phyloP scores from a whole-genome alignment of 208 protist genomes.

The Acanthamoeba sp. region DNA sequence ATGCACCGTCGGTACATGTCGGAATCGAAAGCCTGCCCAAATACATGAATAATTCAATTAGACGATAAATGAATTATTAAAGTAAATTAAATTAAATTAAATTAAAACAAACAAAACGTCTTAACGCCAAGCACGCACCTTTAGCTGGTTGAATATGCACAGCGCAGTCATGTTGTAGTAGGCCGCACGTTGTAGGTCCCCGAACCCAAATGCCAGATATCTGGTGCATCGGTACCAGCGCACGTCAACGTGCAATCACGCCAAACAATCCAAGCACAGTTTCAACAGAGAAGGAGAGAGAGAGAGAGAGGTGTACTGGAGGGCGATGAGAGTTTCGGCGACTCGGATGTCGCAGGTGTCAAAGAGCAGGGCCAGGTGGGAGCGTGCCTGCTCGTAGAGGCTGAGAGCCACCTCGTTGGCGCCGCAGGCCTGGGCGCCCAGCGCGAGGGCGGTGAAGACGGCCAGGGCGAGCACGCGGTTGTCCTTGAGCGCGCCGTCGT shows the following conservation, averaged over 20 bases:
- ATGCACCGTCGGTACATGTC: slow-evolving; percentile 47
- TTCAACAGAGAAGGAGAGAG: background rate
- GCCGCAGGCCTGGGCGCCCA: slow-evolving; percentile 22
- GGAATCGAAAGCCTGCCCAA: background rate
- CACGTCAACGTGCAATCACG: no score
- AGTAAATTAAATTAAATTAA: no score
- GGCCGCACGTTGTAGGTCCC: background rate
- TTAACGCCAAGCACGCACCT: background rate
- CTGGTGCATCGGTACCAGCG: background rate
- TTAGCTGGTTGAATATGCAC: background rate
- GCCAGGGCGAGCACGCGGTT: slow-evolving; percentile 14
- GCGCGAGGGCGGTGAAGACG: slow-evolving; percentile 16
- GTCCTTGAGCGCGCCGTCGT: slow-evolving; percentile 21
- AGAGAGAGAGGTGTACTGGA: background rate
- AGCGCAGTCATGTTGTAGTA: slow-evolving; percentile 47
- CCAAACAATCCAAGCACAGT: background rate
- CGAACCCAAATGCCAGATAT: slow-evolving; percentile 37
- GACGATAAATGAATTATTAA: background rate
- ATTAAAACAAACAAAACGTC: background rate
- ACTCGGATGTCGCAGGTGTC: slow-evolving; percentile 48
- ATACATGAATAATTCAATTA: background rate
- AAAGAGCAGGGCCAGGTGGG: slow-evolving; percentile 42
- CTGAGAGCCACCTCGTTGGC: background rate
- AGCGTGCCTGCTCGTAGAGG: slow-evolving; percentile 1
- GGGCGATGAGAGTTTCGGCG: slow-evolving; percentile 21